Evolutionary conservation across 768 basidiomycete species (phyloP).

Genomic region (Boletus tomentosulus): DNA sequence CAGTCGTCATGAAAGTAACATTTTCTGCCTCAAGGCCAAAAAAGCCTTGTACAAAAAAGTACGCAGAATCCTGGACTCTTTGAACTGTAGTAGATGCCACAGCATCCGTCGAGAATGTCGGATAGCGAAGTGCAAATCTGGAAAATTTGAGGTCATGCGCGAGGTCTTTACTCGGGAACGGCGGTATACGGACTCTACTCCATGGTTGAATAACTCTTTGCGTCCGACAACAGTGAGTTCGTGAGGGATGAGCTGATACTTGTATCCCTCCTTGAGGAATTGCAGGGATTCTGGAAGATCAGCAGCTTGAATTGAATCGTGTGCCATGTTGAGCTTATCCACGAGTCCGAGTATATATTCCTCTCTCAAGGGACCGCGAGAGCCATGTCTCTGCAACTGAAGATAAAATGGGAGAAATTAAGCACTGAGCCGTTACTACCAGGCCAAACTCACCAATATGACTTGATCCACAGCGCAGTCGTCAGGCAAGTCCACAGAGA

Average conservation of each 20-base stretch:
- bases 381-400: constrained; percentile 38
- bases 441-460: constrained; percentile 28
- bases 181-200: constrained; percentile 28
- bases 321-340: constrained; percentile 23
- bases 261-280: constrained; percentile 35
- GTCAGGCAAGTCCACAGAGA: constrained; percentile 26
- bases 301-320: constrained; percentile 21
- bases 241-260: constrained; percentile 28
- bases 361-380: constrained; percentile 31
- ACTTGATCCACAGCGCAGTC: constrained; percentile 37
- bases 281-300: constrained; percentile 28
- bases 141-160: neutral
- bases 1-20: constrained; percentile 24
- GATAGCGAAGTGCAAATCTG: constrained; percentile 12
- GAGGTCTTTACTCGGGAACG: neutral
- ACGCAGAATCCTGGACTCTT: constrained; percentile 34
- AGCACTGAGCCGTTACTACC: neutral
- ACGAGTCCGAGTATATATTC: constrained; percentile 31
- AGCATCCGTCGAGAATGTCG: constrained; percentile 5
- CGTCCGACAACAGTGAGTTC: constrained; percentile 35
- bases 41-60: constrained; percentile 36
- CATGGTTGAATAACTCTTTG: constrained; percentile 34
- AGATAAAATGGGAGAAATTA: no score
- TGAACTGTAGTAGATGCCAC: constrained; percentile 2
- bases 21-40: constrained; percentile 29